A percentile compares a stretch with the other conserved stretches of the same genome.
These are phyloP conservation scores for Aspergillus avenaceus DNA, from an alignment of 495 filamentous ascomycete genomes.

Conservation along the genomic window DNA sequence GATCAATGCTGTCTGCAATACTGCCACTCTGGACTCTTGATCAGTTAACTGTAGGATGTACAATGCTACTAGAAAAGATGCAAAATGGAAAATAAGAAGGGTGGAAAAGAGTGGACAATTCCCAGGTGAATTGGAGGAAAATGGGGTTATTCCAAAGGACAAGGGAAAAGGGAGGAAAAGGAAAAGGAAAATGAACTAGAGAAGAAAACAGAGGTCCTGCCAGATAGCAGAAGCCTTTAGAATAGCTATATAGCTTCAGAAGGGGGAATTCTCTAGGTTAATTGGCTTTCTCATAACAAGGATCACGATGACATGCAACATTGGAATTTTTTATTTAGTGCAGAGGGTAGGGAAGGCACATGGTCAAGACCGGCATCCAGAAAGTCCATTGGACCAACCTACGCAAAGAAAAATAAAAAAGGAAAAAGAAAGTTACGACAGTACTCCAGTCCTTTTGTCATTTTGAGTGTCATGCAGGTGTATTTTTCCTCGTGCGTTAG, in stretches of 20 bases:
- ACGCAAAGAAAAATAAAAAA: conserved; percentile 10
- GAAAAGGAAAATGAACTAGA: conserved; percentile 5
- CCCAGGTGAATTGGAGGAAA: not conserved
- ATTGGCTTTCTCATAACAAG: conserved; percentile 10
- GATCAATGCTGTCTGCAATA: not conserved
- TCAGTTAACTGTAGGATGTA: not conserved
- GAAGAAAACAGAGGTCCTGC: conserved; percentile 16
- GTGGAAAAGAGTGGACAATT: conserved; percentile 4
- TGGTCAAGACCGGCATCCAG: conserved; percentile 19
- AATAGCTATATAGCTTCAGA: conserved; percentile 3
- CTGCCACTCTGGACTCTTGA: not conserved
- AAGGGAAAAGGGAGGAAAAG: conserved; percentile 9
- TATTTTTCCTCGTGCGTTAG: conserved; percentile 32
- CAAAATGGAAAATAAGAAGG: conserved; percentile 5
- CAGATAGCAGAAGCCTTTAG: conserved; percentile 6
- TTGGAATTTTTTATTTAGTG: conserved; percentile 20
- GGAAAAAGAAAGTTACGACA: conserved; percentile 12
- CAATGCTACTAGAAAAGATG: not conserved
- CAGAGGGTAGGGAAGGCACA: conserved; percentile 20
- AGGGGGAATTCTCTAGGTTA: conserved; percentile 12
- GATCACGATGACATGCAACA: conserved; percentile 17
- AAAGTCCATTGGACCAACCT: conserved; percentile 19
- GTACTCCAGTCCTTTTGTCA: conserved; percentile 26
- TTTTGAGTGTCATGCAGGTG: conserved; percentile 33
- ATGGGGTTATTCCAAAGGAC: not conserved